A percentile compares a stretch with the other conserved stretches of the same genome.
phyloP scores from a whole-genome alignment of 2,329 filamentous ascomycete genomes.

The Diaporthe citrichinensis region DNA sequence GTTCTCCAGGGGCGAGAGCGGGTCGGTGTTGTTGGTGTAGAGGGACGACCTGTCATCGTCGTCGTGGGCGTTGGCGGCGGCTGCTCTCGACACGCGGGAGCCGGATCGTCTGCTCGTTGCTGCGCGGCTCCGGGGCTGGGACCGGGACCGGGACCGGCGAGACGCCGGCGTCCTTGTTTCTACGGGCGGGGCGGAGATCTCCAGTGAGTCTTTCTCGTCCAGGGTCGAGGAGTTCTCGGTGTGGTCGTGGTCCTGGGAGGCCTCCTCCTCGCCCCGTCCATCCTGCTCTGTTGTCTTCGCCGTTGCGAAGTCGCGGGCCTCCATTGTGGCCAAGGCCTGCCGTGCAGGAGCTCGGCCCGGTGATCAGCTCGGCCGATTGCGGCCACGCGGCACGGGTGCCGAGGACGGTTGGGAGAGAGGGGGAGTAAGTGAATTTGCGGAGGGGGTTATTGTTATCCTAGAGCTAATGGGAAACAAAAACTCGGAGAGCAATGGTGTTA shows the following conservation, averaged over 20 bases:
- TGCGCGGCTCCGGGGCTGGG: conserved; percentile 12
- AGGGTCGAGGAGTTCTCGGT: conserved; percentile 28
- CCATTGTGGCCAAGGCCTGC: neutral
- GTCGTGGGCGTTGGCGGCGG: neutral
- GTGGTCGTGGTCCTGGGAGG: conserved; percentile 14
- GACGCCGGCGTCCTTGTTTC: neutral
- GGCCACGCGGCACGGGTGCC: neutral
- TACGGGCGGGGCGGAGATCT: neutral
- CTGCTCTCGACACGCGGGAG: conserved; percentile 20
- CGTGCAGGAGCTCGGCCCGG: neutral
- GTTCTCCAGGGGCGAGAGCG: conserved; percentile 38
- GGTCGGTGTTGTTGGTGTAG: conserved; percentile 36
- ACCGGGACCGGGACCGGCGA: conserved; percentile 6
- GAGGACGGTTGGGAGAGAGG: neutral
- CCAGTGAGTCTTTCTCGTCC: conserved; percentile 31
- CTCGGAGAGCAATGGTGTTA: neutral
- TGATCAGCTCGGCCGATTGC: neutral
- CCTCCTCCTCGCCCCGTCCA: neutral
- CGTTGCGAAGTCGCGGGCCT: conserved; percentile 15
- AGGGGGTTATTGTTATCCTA: neutral
- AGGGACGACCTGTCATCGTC: conserved; percentile 28
- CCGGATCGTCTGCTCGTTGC: neutral
- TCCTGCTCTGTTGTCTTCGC: neutral
- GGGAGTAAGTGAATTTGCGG: neutral
- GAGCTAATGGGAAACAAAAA: neutral